Evolutionary conservation across 352 stramenopile species (phyloP).

Genomic region (Pythium oligandrum): DNA sequence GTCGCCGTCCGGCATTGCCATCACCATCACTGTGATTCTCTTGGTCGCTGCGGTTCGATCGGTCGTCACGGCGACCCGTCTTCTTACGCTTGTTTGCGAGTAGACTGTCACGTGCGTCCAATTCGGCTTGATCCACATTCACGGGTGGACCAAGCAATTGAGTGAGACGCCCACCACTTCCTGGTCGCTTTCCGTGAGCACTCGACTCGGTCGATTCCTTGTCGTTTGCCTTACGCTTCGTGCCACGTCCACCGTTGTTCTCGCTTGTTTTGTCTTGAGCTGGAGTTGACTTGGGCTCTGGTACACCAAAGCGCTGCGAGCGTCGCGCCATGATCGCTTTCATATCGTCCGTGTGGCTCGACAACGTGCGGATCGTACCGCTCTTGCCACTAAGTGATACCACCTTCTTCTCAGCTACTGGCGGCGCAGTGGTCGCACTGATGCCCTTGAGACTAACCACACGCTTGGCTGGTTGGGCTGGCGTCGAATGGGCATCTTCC

Average conservation of each 20-base stretch:
- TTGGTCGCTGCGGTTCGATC: conserved; percentile 19
- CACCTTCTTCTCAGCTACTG: conserved; percentile 41
- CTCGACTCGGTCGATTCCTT: conserved; percentile 2
- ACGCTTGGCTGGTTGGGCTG: conserved; percentile 29
- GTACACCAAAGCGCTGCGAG: conserved; percentile 70
- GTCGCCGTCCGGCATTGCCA: conserved; percentile 10
- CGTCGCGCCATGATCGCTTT: conserved; percentile 58
- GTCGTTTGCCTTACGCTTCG: conserved; percentile 23
- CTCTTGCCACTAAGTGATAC: conserved; percentile 31
- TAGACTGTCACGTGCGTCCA: conserved; percentile 64
- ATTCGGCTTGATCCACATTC: conserved; percentile 72
- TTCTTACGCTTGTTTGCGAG: conserved; percentile 60
- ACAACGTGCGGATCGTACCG: conserved; percentile 54
- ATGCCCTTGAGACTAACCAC: conserved; percentile 53
- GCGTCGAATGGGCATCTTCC: background rate
- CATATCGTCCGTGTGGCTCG: conserved; percentile 25
- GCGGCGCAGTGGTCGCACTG: conserved; percentile 23
- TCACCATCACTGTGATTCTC: conserved; percentile 24
- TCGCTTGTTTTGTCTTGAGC: conserved; percentile 20
- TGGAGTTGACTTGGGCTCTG: conserved; percentile 24
- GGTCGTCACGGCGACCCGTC: conserved; percentile 16
- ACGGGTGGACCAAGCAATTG: conserved; percentile 63
- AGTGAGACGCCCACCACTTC: conserved; percentile 27
- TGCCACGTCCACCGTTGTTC: conserved; percentile 6
- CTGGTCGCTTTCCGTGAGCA: conserved; percentile 9